These are phyloP conservation scores for Ambrosia artemisiifolia DNA, from an alignment of 129 eudicot species.

Conservation along the genomic window DNA sequence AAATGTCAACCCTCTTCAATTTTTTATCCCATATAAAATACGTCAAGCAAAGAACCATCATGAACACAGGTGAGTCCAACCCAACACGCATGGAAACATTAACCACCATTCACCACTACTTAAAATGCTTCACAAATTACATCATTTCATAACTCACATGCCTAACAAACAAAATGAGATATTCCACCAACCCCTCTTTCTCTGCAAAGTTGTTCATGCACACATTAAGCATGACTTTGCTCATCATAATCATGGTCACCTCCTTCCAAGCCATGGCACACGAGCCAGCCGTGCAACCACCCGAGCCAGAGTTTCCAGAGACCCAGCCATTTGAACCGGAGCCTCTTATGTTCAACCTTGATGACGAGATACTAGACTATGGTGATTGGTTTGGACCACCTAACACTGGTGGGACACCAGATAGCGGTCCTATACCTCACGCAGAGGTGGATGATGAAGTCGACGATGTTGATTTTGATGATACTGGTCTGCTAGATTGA, in stretches of 20 bases:
- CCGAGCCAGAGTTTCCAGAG: neutral
- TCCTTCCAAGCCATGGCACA: slow-evolving; percentile 11
- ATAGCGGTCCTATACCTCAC: slow-evolving; percentile 4
- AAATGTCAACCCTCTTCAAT: slow-evolving; percentile 6
- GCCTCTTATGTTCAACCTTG: neutral
- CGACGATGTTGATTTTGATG: neutral
- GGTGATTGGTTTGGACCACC: slow-evolving; percentile 23
- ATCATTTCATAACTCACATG: slow-evolving; percentile 16
- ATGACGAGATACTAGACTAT: neutral
- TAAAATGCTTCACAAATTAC: slow-evolving; percentile 20
- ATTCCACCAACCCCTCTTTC: slow-evolving; percentile 27
- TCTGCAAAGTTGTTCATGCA: slow-evolving; percentile 40
- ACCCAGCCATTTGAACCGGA: neutral
- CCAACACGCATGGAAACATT: slow-evolving; percentile 14
- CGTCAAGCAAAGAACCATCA: slow-evolving; percentile 3
- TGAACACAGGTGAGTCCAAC: neutral
- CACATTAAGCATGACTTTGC: slow-evolving; percentile 32
- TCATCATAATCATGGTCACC: slow-evolving; percentile 23
- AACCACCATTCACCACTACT: slow-evolving; percentile 10
- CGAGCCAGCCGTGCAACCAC: neutral
- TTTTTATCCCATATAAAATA: neutral
- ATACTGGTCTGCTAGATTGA: slow-evolving; percentile 11
- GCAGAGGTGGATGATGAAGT: slow-evolving; percentile 16
- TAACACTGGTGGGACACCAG: slow-evolving; percentile 16
- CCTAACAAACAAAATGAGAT: slow-evolving; percentile 21